A percentile compares a stretch with the other conserved stretches of the same genome.
Conservation (phyloP, 306 rosid species). For the Vigna hirtella region DNA sequence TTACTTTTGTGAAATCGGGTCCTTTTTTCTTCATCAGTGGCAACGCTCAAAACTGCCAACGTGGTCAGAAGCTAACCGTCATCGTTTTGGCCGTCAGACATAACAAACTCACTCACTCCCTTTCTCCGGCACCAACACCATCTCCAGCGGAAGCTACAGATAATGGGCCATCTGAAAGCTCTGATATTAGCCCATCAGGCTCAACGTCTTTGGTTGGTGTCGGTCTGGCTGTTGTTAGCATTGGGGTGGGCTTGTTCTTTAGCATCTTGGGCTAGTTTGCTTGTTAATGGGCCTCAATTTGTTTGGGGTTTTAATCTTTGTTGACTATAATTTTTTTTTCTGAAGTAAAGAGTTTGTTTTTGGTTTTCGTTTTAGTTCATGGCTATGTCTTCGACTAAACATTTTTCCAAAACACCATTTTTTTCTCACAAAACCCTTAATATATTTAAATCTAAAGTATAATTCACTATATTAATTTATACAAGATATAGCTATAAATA, state of each 20-base stretch:
- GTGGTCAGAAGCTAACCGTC: constrained; percentile 61
- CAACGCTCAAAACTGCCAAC: constrained; percentile 41
- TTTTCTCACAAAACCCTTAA: too few relatives aligned
- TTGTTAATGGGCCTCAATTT: neutral
- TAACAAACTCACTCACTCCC: neutral
- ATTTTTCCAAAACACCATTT: too few relatives aligned
- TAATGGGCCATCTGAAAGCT: neutral
- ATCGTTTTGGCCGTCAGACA: constrained; percentile 54
- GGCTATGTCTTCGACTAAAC: too few relatives aligned
- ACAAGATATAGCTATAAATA: too few relatives aligned
- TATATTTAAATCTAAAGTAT: too few relatives aligned
- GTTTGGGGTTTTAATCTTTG: neutral
- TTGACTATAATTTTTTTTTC: too few relatives aligned
- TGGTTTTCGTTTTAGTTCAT: too few relatives aligned
- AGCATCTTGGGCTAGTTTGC: neutral
- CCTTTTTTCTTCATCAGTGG: constrained; percentile 69
- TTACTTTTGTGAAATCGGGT: constrained; percentile 61
- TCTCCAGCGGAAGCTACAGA: neutral
- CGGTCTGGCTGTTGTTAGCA: constrained; percentile 26
- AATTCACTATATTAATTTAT: too few relatives aligned
- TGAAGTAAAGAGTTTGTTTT: too few relatives aligned
- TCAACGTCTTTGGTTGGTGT: neutral
- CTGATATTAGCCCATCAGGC: neutral
- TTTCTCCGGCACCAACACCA: neutral
- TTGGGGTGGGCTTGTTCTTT: constrained; percentile 39